Evolutionary conservation across 2,329 filamentous ascomycete genomes (phyloP).

Genomic region (Exophiala mesophila): DNA sequence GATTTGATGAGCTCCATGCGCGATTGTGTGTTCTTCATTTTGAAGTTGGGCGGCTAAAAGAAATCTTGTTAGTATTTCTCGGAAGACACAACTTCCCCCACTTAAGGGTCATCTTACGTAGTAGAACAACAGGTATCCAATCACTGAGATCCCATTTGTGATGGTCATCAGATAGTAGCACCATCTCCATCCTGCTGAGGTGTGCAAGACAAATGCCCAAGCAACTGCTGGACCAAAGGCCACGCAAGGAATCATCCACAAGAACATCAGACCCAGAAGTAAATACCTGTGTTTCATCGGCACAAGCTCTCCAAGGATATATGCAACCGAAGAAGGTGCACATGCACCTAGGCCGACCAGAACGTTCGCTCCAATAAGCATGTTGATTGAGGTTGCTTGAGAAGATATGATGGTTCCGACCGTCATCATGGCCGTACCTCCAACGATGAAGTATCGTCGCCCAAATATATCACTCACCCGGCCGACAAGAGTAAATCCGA

Average conservation of each 20-base stretch:
- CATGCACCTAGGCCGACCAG: slow-evolving; percentile 35
- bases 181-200: slow-evolving; percentile 44
- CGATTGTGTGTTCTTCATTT: slow-evolving; percentile 27
- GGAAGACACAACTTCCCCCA: too few species aligned
- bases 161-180: slow-evolving; percentile 48
- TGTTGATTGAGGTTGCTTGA: slow-evolving; percentile 33
- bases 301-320: slow-evolving; percentile 36
- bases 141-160: slow-evolving; percentile 36
- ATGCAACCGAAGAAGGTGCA: slow-evolving; percentile 36
- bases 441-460: slow-evolving; percentile 32
- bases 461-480: slow-evolving; percentile 35
- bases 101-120: too few species aligned
- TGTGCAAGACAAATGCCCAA: slow-evolving; percentile 40
- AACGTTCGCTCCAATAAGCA: slow-evolving; percentile 35
- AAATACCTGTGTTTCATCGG: slow-evolving; percentile 35
- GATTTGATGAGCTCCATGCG: slow-evolving; percentile 38
- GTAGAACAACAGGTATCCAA: slow-evolving; percentile 43
- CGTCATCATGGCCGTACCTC: slow-evolving; percentile 30
- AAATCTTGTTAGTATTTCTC: too few species aligned
- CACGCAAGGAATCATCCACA: slow-evolving; percentile 31
- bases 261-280: slow-evolving; percentile 32
- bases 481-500: slow-evolving; percentile 31
- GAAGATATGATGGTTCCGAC: slow-evolving; percentile 36
- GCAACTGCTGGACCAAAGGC: slow-evolving; percentile 44
- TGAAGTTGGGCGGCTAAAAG: too few species aligned